Conservation (phyloP, 805 yeast genomes). For the Wickerhamiella shivajii region DNA sequence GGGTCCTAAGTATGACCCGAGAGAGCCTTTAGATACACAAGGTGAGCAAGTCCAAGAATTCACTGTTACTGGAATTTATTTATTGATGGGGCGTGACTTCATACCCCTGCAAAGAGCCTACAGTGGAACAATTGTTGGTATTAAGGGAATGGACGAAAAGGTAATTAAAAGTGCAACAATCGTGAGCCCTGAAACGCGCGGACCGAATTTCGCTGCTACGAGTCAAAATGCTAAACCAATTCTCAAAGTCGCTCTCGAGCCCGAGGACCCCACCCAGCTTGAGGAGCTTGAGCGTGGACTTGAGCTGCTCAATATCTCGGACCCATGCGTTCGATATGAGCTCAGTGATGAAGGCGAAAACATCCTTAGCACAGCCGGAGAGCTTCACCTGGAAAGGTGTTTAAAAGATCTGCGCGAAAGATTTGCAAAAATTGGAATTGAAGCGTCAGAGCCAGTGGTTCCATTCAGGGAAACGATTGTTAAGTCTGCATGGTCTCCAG, state of each 20-base stretch:
- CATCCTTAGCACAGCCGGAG: conserved; percentile 91
- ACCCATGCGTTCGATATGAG: conserved; percentile 83
- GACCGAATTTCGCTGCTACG: conserved; percentile 66
- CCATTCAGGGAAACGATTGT: conserved; percentile 83
- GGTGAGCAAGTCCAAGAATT: conserved; percentile 35
- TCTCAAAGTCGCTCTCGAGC: conserved; percentile 90
- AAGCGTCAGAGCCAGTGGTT: conserved; percentile 80
- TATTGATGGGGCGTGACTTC: conserved; percentile 87
- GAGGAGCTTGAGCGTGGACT: conserved; percentile 65
- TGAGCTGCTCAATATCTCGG: conserved; percentile 67
- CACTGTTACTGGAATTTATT: conserved; percentile 51
- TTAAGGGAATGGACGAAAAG: conserved; percentile 75
- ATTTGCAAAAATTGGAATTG: conserved; percentile 81
- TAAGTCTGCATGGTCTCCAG: conserved; percentile 30
- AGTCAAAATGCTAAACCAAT: conserved; percentile 74
- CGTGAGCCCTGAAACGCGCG: conserved; percentile 37
- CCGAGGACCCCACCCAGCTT: conserved; percentile 71
- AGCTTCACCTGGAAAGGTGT: conserved; percentile 88
- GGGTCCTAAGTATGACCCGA: conserved; percentile 82
- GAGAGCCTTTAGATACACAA: too few relatives aligned
- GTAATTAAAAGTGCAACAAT: conserved; percentile 80
- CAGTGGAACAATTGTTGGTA: conserved; percentile 90
- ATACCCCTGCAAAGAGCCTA: conserved; percentile 68
- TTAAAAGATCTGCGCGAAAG: conserved; percentile 78
- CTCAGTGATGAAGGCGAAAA: conserved; percentile 86